Conservation (phyloP, 805 yeast species). For the Wickerhamiella allomyrinae region DNA sequence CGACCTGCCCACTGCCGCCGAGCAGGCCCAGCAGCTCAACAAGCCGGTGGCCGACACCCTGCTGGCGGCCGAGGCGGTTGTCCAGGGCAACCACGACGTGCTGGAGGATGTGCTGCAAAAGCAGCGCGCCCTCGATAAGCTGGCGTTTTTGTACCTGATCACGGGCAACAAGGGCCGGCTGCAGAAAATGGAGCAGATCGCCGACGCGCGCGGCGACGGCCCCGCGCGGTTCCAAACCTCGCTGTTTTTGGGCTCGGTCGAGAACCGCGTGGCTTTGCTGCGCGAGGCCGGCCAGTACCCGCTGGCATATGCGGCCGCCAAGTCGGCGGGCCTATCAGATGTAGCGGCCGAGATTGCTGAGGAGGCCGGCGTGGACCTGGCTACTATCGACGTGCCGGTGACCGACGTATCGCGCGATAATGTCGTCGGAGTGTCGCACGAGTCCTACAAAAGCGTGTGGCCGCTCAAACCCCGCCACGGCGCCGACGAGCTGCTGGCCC, state of each 20-base stretch:
- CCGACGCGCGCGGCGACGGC: slow-evolving; percentile 73
- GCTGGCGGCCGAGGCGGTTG: slow-evolving; percentile 71
- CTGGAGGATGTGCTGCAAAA: slow-evolving; percentile 85
- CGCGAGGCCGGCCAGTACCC: slow-evolving; percentile 70
- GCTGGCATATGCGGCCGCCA: slow-evolving; percentile 86
- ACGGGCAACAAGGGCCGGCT: slow-evolving; percentile 71
- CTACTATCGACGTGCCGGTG: slow-evolving; percentile 48
- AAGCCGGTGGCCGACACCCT: slow-evolving; percentile 60
- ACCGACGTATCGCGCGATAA: slow-evolving; percentile 16
- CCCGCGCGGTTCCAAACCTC: slow-evolving; percentile 74
- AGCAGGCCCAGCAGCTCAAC: slow-evolving; percentile 70
- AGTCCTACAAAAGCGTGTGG: slow-evolving; percentile 48
- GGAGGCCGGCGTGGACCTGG: slow-evolving; percentile 51
- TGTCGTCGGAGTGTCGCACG: slow-evolving; percentile 35
- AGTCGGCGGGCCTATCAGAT: slow-evolving; percentile 65
- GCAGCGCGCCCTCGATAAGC: slow-evolving; percentile 70
- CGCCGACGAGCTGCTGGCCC: slow-evolving; percentile 23
- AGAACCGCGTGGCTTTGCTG: slow-evolving; percentile 59
- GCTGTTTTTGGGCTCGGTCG: slow-evolving; percentile 58
- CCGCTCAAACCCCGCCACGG: slow-evolving; percentile 45
- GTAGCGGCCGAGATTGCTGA: slow-evolving; percentile 58
- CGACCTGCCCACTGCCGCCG: slow-evolving; percentile 71
- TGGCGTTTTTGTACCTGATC: slow-evolving; percentile 73
- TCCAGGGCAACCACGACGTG: slow-evolving; percentile 74
- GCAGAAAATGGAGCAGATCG: slow-evolving; percentile 73